Conservation (phyloP, 2,329 filamentous ascomycete species). For the Verruconis gallopava region DNA sequence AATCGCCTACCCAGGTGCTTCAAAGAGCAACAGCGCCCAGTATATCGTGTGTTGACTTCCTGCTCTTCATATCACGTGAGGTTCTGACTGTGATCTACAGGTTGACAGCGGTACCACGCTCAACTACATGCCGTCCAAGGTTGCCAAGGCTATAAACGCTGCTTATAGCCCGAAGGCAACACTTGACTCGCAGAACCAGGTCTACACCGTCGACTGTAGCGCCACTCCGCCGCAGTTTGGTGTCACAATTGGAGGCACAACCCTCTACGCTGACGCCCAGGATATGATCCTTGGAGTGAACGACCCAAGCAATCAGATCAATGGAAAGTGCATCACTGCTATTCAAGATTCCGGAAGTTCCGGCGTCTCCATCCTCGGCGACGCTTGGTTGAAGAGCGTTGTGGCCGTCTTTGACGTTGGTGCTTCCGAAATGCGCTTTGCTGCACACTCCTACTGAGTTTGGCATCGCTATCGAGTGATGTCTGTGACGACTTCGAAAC, state of each 20-base stretch:
- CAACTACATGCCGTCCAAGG: not conserved
- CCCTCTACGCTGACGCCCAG: not conserved
- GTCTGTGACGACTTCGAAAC: too few relatives aligned
- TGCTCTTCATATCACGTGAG: not conserved
- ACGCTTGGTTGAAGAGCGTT: slow-evolving; percentile 39
- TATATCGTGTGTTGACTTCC: not conserved
- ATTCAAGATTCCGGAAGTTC: not conserved
- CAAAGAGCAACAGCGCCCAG: not conserved
- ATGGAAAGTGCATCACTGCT: not conserved
- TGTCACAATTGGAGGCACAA: slow-evolving; percentile 1
- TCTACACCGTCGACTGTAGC: not conserved
- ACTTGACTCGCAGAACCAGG: not conserved
- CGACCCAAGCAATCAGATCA: not conserved
- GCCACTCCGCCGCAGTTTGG: slow-evolving; percentile 5
- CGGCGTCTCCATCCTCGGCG: slow-evolving; percentile 38
- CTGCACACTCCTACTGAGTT: not conserved
- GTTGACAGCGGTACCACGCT: not conserved
- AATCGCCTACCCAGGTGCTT: not conserved
- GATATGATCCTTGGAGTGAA: slow-evolving; percentile 2
- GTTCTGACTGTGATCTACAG: not conserved
- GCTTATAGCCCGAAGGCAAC: not conserved
- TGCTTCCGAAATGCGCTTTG: slow-evolving; percentile 32
- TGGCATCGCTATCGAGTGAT: not conserved
- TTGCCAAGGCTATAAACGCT: not conserved
- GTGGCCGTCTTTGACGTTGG: slow-evolving; percentile 38